Evolutionary conservation across 768 basidiomycete genomes (phyloP).

Genomic region (Suillus cothurnatus): DNA sequence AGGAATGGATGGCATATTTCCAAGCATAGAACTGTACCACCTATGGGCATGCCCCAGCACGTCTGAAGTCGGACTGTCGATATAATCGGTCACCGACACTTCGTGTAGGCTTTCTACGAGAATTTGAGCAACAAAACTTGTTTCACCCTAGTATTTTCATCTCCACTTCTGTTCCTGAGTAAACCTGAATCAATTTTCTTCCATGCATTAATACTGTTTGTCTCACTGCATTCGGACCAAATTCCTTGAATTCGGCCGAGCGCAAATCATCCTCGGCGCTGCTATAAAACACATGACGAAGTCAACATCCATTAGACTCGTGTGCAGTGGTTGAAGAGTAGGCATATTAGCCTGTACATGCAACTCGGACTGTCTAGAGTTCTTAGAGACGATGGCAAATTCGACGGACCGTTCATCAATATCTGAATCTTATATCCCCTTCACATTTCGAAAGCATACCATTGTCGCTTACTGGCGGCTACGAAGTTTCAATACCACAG

Average conservation of each 20-base stretch:
- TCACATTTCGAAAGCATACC: not conserved
- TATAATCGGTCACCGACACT: slow-evolving; percentile 55
- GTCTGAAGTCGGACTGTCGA: not conserved
- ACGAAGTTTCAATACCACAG: slow-evolving; percentile 56
- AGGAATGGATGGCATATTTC: slow-evolving; percentile 76
- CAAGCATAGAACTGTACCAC: slow-evolving; percentile 95
- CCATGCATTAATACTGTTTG: not conserved
- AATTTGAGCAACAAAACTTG: slow-evolving; percentile 74
- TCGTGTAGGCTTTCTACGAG: slow-evolving; percentile 66
- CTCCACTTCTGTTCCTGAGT: slow-evolving; percentile 84
- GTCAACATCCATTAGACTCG: slow-evolving; percentile 43
- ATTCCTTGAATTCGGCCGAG: slow-evolving; percentile 64
- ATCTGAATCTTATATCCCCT: slow-evolving; percentile 63
- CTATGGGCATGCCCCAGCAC: slow-evolving; percentile 35
- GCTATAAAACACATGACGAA: slow-evolving; percentile 96
- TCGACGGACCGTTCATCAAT: slow-evolving; percentile 64
- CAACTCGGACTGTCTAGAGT: slow-evolving; percentile 47
- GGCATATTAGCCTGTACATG: slow-evolving; percentile 43
- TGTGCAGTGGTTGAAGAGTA: slow-evolving; percentile 37
- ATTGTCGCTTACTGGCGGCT: slow-evolving; percentile 59
- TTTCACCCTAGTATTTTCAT: slow-evolving; percentile 87
- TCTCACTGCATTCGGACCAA: slow-evolving; percentile 70
- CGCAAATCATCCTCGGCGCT: slow-evolving; percentile 65
- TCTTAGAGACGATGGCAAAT: slow-evolving; percentile 58
- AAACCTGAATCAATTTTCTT: slow-evolving; percentile 51